These are phyloP conservation scores for Populus hybrid DNA, from an alignment of 441 rosid species.

Conservation along the genomic window DNA sequence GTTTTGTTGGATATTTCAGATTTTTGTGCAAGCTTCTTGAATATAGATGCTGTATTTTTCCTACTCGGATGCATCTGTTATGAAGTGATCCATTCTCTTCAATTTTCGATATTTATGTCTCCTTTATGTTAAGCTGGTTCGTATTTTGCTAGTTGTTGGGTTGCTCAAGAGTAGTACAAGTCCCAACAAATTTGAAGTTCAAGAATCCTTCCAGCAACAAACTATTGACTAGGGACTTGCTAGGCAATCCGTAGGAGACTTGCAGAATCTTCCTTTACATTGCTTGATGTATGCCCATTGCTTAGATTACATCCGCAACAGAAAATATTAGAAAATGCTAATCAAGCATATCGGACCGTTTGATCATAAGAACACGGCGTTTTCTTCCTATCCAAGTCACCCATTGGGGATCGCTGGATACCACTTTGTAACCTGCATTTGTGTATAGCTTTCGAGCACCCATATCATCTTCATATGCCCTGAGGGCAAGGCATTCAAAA, in stretches of 20 bases:
- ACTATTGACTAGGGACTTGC: too few species aligned
- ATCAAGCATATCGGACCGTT: constrained; percentile 21
- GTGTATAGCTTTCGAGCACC: constrained; percentile 59
- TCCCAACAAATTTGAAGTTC: neutral
- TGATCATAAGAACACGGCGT: constrained; percentile 73
- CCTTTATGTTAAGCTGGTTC: neutral
- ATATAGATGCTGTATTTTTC: neutral
- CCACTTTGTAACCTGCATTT: constrained; percentile 64
- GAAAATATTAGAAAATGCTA: neutral
- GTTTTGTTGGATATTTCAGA: neutral
- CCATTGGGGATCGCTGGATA: constrained; percentile 63
- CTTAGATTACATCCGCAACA: neutral
- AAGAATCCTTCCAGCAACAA: neutral
- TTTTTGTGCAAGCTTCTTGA: neutral
- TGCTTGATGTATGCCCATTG: neutral
- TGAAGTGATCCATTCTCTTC: neutral
- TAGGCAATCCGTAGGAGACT: neutral
- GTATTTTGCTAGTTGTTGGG: neutral
- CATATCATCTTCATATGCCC: constrained; percentile 78
- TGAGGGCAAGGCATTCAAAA: constrained; percentile 51
- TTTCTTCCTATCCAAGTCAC: constrained; percentile 69
- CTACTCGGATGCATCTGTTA: neutral
- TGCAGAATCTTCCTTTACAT: neutral
- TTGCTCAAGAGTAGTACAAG: neutral
- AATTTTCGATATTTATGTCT: neutral